These are phyloP conservation scores for Malbranchea cinnamomea DNA, from an alignment of 2,329 filamentous ascomycete genomes.

Conservation along the genomic window DNA sequence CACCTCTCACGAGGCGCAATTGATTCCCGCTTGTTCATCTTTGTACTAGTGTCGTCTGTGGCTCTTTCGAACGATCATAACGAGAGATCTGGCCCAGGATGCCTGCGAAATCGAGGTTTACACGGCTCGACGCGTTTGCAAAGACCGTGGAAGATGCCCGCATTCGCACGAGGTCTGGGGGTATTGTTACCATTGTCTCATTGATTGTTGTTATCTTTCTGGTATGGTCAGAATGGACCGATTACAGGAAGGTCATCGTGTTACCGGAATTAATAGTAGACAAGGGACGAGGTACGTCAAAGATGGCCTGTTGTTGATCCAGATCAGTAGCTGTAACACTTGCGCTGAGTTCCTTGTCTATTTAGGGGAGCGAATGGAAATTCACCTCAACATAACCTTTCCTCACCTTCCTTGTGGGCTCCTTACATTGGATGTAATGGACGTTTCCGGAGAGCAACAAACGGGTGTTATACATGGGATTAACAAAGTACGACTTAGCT, in stretches of 20 bases:
- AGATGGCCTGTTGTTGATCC: no score
- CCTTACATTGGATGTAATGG: conserved; percentile 95
- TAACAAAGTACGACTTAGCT: conserved; percentile 69
- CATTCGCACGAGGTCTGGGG: conserved; percentile 87
- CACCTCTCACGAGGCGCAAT: no score
- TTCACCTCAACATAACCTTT: conserved; percentile 94
- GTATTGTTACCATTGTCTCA: conserved; percentile 84
- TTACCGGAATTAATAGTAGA: conserved; percentile 91
- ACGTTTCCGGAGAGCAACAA: conserved; percentile 93
- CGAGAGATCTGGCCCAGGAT: conserved; percentile 34
- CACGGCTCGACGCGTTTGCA: conserved; percentile 92
- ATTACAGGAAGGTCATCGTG: conserved; percentile 75
- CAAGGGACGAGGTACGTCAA: conserved; percentile 66
- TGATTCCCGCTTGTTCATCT: no score
- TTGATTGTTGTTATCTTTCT: conserved; percentile 78
- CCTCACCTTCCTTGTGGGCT: conserved; percentile 89
- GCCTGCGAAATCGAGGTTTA: conserved; percentile 87
- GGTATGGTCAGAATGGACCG: conserved; percentile 87
- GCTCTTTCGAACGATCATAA: not conserved
- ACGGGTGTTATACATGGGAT: conserved; percentile 86
- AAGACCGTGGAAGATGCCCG: conserved; percentile 98
- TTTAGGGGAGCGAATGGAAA: conserved; percentile 92
- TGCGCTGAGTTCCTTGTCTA: not conserved
- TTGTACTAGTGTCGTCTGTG: no score
- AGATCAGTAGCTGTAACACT: no score